Percentiles rank a stretch among this genome's conserved stretches.
These are phyloP conservation scores for Ophiostoma quercus DNA, from an alignment of 2,329 filamentous ascomycete genomes.

Conservation along the genomic window DNA sequence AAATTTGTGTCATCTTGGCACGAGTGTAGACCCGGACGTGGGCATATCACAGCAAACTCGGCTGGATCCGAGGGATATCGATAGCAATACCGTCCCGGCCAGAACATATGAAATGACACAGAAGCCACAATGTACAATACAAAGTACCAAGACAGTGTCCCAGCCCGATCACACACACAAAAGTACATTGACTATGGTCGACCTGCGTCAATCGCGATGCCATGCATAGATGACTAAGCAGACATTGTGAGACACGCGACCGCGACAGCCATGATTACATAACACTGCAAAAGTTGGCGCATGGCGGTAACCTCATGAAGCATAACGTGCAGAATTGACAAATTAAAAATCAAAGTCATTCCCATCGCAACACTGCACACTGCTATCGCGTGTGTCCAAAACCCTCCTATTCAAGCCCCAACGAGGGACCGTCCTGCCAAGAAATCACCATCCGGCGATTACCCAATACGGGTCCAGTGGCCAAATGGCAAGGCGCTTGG, in stretches of 20 bases:
- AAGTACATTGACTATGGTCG: not conserved
- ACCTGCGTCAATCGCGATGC: not conserved
- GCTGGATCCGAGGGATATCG: not conserved
- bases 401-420: conserved; percentile 2
- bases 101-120: not conserved
- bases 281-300: not conserved
- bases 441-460: not conserved
- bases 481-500: conserved; percentile 37
- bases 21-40: not conserved
- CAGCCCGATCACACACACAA: not conserved
- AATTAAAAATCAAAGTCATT: not conserved
- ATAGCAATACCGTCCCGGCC: not conserved
- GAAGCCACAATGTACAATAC: too few species aligned
- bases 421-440: not conserved
- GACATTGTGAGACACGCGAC: not conserved
- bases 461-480: conserved; percentile 28
- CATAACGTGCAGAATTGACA: not conserved
- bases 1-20: not conserved
- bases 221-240: not conserved
- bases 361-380: not conserved
- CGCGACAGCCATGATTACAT: not conserved
- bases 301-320: not conserved
- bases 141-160: not conserved
- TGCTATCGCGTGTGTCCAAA: not conserved
- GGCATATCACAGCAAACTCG: not conserved